Percentiles rank a stretch among this genome's conserved stretches.
Evolutionary conservation across 345 rosid species (phyloP).

Genomic region (Syzygium aqueum): DNA sequence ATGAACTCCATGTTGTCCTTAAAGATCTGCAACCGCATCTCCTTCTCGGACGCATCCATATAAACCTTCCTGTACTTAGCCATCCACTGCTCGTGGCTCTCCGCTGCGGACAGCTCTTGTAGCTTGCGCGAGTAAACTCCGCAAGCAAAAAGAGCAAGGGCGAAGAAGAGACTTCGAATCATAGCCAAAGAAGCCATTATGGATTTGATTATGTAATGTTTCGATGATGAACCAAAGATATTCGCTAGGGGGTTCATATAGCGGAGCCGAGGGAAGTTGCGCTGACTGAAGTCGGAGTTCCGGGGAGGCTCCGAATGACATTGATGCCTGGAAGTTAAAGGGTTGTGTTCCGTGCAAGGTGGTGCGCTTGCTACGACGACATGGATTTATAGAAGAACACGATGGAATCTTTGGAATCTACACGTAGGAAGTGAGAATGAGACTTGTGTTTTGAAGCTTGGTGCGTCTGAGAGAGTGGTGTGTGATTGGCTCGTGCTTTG

Average conservation of each 20-base stretch:
- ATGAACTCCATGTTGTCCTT: slow-evolving; percentile 19
- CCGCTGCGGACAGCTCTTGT: not conserved
- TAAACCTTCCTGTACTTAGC: slow-evolving; percentile 3
- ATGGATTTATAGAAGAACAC: not conserved
- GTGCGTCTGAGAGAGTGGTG: not conserved
- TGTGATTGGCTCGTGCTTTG: not conserved
- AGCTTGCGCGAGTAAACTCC: not conserved
- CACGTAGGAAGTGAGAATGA: not conserved
- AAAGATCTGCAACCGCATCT: slow-evolving; percentile 22
- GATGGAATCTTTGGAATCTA: not conserved
- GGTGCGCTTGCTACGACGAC: not conserved
- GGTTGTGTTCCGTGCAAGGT: not conserved
- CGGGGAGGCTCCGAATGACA: not conserved
- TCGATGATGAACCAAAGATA: not conserved
- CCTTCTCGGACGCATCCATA: slow-evolving; percentile 10
- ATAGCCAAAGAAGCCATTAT: not conserved
- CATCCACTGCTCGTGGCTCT: slow-evolving; percentile 20
- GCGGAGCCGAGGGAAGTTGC: not conserved
- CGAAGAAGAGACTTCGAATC: not conserved
- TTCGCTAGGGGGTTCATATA: not conserved
- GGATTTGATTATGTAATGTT: not conserved
- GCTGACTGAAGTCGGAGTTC: not conserved
- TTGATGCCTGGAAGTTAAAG: not conserved
- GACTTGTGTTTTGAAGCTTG: not conserved
- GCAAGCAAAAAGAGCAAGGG: not conserved